These are phyloP conservation scores for Metschnikowia baotianmanensis DNA, from an alignment of 805 yeast species.

Conservation along the genomic window DNA sequence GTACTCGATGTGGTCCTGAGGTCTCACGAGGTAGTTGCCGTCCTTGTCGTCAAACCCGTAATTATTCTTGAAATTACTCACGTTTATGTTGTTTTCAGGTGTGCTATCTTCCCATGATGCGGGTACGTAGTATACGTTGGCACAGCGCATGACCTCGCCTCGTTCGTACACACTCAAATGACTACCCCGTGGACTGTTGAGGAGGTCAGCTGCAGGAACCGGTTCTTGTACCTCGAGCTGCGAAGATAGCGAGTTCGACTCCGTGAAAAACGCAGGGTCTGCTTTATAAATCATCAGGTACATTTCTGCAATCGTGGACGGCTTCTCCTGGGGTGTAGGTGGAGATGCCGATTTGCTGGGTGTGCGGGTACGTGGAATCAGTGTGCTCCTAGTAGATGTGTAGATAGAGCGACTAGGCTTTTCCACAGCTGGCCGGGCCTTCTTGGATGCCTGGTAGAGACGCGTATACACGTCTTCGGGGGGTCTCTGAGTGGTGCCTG, in stretches of 20 bases:
- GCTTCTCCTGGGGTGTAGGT: constrained; percentile 10
- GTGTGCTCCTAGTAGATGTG: not conserved
- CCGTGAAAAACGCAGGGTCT: constrained; percentile 29
- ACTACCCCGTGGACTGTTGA: constrained; percentile 3
- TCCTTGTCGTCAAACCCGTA: constrained; percentile 71
- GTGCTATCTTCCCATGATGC: constrained; percentile 2
- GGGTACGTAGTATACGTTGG: constrained; percentile 53
- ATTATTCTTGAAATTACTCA: constrained; percentile 43
- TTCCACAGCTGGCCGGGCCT: not conserved
- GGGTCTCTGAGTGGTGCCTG: constrained; percentile 4
- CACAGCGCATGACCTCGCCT: constrained; percentile 54
- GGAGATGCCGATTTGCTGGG: constrained; percentile 1
- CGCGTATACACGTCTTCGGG: constrained; percentile 15
- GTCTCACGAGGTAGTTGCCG: constrained; percentile 55
- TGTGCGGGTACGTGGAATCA: not conserved
- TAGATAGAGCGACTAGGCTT: not conserved
- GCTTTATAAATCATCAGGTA: constrained; percentile 23
- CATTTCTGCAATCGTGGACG: constrained; percentile 19
- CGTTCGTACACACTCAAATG: constrained; percentile 54
- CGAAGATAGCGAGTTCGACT: constrained; percentile 6
- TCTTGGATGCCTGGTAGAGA: constrained; percentile 12
- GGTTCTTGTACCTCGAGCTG: constrained; percentile 8
- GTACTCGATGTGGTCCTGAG: constrained; percentile 73
- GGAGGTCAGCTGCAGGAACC: constrained; percentile 6
- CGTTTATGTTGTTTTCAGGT: constrained; percentile 26